These are phyloP conservation scores for Talaromyces amestolkiae DNA, from an alignment of 2,329 filamentous ascomycete genomes.

Conservation along the genomic window DNA sequence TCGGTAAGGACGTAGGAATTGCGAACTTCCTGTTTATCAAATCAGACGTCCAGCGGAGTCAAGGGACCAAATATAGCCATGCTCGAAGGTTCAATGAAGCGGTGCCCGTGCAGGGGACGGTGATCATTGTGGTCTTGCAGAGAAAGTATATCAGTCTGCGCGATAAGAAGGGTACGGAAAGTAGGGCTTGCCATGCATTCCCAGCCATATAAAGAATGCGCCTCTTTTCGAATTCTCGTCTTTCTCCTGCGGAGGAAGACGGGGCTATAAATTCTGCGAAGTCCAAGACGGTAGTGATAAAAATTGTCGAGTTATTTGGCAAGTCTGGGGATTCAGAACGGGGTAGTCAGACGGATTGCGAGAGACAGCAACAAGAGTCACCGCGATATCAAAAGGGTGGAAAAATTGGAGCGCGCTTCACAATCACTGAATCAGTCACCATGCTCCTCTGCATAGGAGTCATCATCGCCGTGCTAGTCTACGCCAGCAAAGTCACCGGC, in stretches of 20 bases:
- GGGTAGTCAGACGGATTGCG: neutral
- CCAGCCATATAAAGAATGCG: constrained; percentile 11
- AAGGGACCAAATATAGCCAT: neutral
- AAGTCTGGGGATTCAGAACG: neutral
- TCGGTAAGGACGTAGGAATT: no score
- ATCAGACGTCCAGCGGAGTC: neutral
- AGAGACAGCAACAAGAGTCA: neutral
- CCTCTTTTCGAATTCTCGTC: neutral
- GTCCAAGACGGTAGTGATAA: neutral
- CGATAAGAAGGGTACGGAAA: neutral
- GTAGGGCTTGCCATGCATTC: constrained; percentile 10
- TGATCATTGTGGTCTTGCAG: neutral
- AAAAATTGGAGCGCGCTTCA: neutral
- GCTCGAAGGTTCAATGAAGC: neutral
- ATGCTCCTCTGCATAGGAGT: constrained; percentile 2
- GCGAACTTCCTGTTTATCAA: neutral
- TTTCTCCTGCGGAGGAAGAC: neutral
- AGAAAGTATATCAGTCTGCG: neutral
- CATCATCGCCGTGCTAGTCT: neutral
- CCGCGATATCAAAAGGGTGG: neutral
- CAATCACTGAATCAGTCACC: neutral
- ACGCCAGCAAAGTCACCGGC: neutral
- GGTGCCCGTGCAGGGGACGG: neutral
- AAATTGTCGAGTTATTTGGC: neutral
- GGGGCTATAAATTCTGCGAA: neutral